Conservation (phyloP, 2,329 filamentous ascomycete species). For the Corniculantispora saksenae region DNA sequence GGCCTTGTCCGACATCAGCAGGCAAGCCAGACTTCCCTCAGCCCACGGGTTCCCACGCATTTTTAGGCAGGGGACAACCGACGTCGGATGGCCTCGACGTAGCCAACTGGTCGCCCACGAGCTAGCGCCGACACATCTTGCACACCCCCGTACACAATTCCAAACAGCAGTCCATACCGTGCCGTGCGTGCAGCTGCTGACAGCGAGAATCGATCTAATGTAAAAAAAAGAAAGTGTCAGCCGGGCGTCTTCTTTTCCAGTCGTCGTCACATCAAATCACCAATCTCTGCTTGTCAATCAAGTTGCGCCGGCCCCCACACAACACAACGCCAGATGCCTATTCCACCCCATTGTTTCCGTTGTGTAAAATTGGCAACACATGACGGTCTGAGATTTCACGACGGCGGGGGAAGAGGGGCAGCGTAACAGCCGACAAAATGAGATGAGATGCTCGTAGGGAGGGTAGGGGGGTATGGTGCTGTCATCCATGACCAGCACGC, state of each 20-base stretch:
- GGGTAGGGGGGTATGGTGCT: not conserved
- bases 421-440: constrained; percentile 4
- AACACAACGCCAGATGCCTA: not conserved
- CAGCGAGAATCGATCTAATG: constrained; percentile 73
- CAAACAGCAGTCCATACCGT: constrained; percentile 75
- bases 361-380: not conserved
- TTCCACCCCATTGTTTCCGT: constrained; percentile 10
- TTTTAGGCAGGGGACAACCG: constrained; percentile 31
- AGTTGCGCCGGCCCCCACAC: not conserved
- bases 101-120: constrained; percentile 72
- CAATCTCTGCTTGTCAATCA: not conserved
- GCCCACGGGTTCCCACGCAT: not conserved
- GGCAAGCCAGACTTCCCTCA: not conserved
- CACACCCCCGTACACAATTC: constrained; percentile 74
- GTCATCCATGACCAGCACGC: not conserved
- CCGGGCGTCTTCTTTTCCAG: not conserved
- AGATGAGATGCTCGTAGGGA: not conserved
- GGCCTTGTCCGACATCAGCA: not conserved
- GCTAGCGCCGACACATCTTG: constrained; percentile 74
- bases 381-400: not conserved
- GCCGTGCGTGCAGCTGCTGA: constrained; percentile 76
- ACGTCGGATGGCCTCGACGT: constrained; percentile 67
- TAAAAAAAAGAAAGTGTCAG: constrained; percentile 5
- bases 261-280: not conserved
- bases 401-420: constrained; percentile 4